Conservation (phyloP, 805 yeast genomes). For the Komagataella phaffii region DNA sequence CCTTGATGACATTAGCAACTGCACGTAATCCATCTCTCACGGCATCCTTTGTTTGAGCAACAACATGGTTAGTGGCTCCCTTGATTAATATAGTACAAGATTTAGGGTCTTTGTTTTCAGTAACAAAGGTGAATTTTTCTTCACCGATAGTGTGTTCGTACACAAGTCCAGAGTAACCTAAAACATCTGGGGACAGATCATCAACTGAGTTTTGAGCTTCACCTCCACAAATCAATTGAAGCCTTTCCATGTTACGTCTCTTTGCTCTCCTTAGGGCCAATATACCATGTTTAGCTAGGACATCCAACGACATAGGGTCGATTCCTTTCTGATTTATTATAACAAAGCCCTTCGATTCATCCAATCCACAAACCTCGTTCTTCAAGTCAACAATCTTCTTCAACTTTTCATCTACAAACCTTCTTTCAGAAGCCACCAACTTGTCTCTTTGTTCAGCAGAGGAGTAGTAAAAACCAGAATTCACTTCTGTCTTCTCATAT, state of each 20-base stretch:
- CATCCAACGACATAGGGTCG: conserved; percentile 94
- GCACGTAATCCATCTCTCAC: conserved; percentile 95
- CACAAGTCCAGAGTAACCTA: conserved; percentile 85
- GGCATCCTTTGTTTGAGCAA: conserved; percentile 92
- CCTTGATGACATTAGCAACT: conserved; percentile 82
- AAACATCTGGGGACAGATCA: conserved; percentile 63
- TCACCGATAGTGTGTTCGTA: conserved; percentile 92
- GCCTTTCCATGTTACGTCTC: conserved; percentile 97
- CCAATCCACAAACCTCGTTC: conserved; percentile 77
- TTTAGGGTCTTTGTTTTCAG: conserved; percentile 81
- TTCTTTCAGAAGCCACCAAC: conserved; percentile 85
- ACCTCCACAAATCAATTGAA: conserved; percentile 93
- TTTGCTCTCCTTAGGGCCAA: conserved; percentile 95
- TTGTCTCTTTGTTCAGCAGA: conserved; percentile 93
- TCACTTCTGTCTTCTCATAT: conserved; percentile 95
- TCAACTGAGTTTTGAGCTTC: conserved; percentile 97
- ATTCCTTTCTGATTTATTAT: conserved; percentile 97
- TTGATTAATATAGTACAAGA: conserved; percentile 85
- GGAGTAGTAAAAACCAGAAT: conserved; percentile 89
- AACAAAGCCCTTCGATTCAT: conserved; percentile 68
- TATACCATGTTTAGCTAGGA: conserved; percentile 84
- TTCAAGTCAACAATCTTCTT: conserved; percentile 85
- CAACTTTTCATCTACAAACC: conserved; percentile 87
- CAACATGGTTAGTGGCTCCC: conserved; percentile 83
- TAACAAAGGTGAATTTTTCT: conserved; percentile 93